Evolutionary conservation across 2,329 filamentous ascomycete genomes (phyloP).

Genomic region (Diplodia mutila): DNA sequence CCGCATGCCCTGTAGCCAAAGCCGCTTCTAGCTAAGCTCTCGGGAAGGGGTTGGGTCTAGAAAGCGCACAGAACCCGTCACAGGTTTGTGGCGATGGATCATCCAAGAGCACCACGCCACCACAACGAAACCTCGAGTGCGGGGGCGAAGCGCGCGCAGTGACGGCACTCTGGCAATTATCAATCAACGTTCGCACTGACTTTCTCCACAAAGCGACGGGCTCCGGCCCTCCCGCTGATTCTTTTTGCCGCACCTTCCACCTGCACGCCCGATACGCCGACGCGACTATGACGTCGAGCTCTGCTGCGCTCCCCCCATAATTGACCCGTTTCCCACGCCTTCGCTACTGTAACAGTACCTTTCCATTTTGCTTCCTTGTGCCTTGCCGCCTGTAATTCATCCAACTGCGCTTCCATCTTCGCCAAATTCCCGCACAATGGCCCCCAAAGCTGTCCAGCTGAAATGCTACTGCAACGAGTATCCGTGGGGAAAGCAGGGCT

Average conservation of each 20-base stretch:
- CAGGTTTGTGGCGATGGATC: neutral
- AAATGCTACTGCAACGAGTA: constrained; percentile 64
- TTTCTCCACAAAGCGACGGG: constrained; percentile 10
- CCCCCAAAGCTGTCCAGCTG: constrained; percentile 57
- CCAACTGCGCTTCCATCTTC: constrained; percentile 8
- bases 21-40: neutral
- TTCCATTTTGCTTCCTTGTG: constrained; percentile 25
- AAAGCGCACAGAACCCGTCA: neutral
- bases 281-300: constrained; percentile 26
- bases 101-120: neutral
- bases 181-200: neutral
- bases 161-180: neutral
- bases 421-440: constrained; percentile 43
- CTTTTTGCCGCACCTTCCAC: neutral
- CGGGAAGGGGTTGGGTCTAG: no score
- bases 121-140: neutral
- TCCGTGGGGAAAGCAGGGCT: constrained; percentile 71
- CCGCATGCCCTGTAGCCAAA: neutral
- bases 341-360: neutral
- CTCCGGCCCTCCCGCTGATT: neutral
- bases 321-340: neutral
- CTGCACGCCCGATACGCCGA: constrained; percentile 16
- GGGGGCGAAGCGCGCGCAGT: neutral
- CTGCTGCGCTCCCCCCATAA: constrained; percentile 1
- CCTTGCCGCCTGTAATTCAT: neutral